phyloP scores from a whole-genome alignment of 2,329 filamentous ascomycete genomes.

The Sporothrix variecibatus region DNA sequence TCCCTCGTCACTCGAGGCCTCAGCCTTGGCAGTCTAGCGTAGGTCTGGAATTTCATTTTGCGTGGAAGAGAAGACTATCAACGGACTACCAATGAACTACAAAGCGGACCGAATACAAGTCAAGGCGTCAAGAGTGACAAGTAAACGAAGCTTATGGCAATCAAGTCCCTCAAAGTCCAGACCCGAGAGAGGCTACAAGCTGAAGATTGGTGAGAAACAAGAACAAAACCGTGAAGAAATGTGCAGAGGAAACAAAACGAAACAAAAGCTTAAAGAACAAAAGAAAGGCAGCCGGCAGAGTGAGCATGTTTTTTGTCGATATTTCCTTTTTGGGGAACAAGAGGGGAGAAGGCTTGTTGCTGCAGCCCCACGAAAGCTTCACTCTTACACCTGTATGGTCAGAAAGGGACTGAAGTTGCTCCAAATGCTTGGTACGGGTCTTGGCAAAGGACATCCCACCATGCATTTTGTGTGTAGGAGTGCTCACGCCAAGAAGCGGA shows the following conservation, averaged over 20 bases:
- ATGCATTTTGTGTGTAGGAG: neutral
- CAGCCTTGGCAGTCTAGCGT: constrained; percentile 9
- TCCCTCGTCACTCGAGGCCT: neutral
- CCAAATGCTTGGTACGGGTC: neutral
- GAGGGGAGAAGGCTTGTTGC: neutral
- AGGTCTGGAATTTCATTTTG: neutral
- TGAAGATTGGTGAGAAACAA: neutral
- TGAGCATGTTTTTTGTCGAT: constrained; percentile 19
- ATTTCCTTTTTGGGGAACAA: neutral
- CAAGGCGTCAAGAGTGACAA: neutral
- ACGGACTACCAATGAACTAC: neutral
- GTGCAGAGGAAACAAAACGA: neutral
- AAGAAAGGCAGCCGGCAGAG: neutral
- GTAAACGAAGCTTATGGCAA: neutral
- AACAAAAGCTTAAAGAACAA: neutral
- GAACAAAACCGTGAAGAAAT: neutral
- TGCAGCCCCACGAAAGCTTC: neutral
- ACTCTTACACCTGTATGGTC: constrained; percentile 16
- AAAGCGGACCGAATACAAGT: neutral
- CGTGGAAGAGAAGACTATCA: neutral
- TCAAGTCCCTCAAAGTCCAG: neutral
- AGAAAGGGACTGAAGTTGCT: no score
- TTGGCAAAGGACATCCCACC: neutral
- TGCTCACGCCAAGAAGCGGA: neutral
- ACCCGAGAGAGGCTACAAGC: neutral